Percentiles rank a stretch among this genome's conserved stretches.
phyloP scores from a whole-genome alignment of 2,329 filamentous ascomycete genomes.

The Aspergillus quadrilineatus region DNA sequence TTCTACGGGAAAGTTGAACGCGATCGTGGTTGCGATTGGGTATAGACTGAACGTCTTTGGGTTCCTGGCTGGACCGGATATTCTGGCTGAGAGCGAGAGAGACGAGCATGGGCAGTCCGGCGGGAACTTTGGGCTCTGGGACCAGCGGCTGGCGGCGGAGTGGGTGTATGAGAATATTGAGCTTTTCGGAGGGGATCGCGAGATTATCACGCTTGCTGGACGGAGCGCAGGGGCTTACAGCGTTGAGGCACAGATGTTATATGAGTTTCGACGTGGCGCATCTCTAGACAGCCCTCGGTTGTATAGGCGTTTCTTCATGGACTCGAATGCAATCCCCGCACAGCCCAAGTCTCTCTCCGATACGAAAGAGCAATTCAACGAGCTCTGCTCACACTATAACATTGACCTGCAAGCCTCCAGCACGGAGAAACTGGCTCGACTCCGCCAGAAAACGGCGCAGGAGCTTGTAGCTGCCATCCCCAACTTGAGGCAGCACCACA shows the following conservation, averaged over 20 bases:
- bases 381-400: constrained; percentile 39
- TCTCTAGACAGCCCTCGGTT: constrained; percentile 4
- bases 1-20: constrained; percentile 31
- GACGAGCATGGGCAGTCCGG: constrained; percentile 19
- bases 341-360: constrained; percentile 44
- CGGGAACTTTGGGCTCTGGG: constrained; percentile 47
- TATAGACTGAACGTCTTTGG: constrained; percentile 53
- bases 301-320: constrained; percentile 43
- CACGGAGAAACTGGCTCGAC: constrained; percentile 30
- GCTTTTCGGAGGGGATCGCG: constrained; percentile 47
- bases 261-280: constrained; percentile 34
- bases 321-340: constrained; percentile 48
- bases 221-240: constrained; percentile 48
- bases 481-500: constrained; percentile 46
- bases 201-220: constrained; percentile 47
- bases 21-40: constrained; percentile 48
- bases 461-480: constrained; percentile 39
- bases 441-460: constrained; percentile 33
- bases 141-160: constrained; percentile 52
- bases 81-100: constrained; percentile 11
- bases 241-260: constrained; percentile 33
- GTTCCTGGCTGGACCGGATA: constrained; percentile 43
- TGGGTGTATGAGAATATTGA: constrained; percentile 53
- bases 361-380: constrained; percentile 44
- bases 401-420: constrained; percentile 25